Conservation (phyloP, 1,284 basidiomycete species). For the Phenoliferia sp. region DNA sequence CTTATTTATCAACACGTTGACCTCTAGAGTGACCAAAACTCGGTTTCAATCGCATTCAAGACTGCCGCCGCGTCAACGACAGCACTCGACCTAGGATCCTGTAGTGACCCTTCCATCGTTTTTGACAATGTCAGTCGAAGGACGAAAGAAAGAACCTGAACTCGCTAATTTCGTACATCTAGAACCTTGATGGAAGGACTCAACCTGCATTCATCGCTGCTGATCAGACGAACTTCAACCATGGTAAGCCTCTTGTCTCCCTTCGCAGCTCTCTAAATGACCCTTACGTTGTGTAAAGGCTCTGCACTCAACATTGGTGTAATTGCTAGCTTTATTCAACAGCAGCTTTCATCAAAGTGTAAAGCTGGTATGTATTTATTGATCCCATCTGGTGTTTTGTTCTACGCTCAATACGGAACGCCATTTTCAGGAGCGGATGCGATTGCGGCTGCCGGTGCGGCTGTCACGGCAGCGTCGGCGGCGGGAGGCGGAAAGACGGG, state of each 20-base stretch:
- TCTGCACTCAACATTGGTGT: not conserved
- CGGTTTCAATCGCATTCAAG: not conserved
- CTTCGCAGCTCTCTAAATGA: not conserved
- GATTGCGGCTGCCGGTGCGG: not conserved
- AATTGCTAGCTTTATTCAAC: not conserved
- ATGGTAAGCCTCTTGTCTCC: not conserved
- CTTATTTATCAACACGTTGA: too few relatives aligned
- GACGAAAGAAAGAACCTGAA: not conserved
- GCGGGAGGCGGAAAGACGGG: not conserved
- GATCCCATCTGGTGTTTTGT: not conserved
- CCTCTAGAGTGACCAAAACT: not conserved
- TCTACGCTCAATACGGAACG: not conserved
- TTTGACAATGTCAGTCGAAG: not conserved
- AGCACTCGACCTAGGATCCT: not conserved
- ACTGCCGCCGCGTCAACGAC: not conserved
- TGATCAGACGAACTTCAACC: not conserved
- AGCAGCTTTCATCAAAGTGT: not conserved
- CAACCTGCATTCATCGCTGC: not conserved
- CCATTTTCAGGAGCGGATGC: not conserved
- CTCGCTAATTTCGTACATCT: not conserved
- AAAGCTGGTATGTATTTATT: not conserved
- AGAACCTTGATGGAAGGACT: not conserved
- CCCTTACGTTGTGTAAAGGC: not conserved
- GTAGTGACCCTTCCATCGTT: not conserved
- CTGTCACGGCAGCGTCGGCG: not conserved